Base-by-base conservation (phyloP, 2,329 filamentous ascomycete genomes). In the Colletotrichum australisinense region DNA sequence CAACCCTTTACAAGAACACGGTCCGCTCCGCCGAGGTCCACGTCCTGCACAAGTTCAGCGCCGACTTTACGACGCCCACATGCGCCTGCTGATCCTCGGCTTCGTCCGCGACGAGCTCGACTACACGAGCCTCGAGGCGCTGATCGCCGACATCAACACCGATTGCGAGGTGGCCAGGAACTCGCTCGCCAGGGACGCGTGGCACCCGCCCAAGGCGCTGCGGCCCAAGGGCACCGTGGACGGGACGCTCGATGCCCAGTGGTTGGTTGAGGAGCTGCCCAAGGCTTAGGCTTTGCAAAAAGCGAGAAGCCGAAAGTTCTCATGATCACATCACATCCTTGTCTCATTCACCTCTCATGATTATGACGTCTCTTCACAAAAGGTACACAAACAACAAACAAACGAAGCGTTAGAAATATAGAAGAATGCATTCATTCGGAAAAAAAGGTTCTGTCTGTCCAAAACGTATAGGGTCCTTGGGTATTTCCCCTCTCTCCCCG, bases 1-100 rank as follows among this genome's bases (percentile, higher is more conserved):
- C 89, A 99, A 98, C 84, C 97, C 97, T 95, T 85, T 99, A 98
- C 89, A 95, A 95, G 82, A 98, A 99, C 87, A 92, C 89, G 5
- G 91, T 94, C 59, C 92, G 94, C 75, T 94, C 91, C 75, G 95
- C 97, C 80, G 95, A 98, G 87, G 95, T 97, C 69, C 95, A 98
- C 84, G 90, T 99, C 67, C 89, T 99, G 83, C 92, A 94, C 79
- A 82, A 87, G 56, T 97, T 98, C 81, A 82, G 84, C 2, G 85
- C 87, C 52, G 95, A 98, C 81, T 99, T 81, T 98, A 98, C 84
- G 94, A 90, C 75, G 89, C 89, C 5, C 90, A 91, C 76, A 93
- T 98, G 87, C 92, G 94, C 55, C 86, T 98, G 19, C 83, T 95
- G 28, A 91, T 99, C 63, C 82, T 96, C 74, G 97, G 95, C 35